phyloP scores from a whole-genome alignment of 352 stramenopile species.

The Globisporangium okanoganense region DNA sequence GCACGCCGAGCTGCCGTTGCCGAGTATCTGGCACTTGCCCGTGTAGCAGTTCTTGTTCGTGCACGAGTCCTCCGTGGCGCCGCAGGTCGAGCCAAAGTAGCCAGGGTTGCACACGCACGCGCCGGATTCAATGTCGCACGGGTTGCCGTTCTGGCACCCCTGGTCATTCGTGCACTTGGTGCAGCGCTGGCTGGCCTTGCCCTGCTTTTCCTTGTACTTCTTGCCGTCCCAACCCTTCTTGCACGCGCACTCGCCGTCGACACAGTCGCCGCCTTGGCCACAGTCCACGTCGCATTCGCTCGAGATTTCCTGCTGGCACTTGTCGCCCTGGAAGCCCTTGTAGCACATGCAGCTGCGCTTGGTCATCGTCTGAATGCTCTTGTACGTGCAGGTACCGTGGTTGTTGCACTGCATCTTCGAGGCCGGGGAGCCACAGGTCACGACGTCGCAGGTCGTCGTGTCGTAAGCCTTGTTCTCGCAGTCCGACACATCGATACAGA shows the following conservation, averaged over 20 bases:
- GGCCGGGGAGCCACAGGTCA: slow-evolving; percentile 31
- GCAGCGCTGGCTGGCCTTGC: slow-evolving; percentile 25
- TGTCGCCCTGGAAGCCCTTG: slow-evolving; percentile 26
- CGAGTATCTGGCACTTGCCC: slow-evolving; percentile 17
- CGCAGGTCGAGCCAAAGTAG: slow-evolving; percentile 29
- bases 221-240: slow-evolving; percentile 34
- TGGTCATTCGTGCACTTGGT: slow-evolving; percentile 34
- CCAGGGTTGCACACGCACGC: slow-evolving; percentile 26
- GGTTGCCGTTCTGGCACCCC: slow-evolving; percentile 30
- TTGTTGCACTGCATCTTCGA: slow-evolving; percentile 57
- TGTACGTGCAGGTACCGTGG: slow-evolving; percentile 74
- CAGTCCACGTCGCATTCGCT: slow-evolving; percentile 36
- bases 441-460: slow-evolving; percentile 25
- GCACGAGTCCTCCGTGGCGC: slow-evolving; percentile 22
- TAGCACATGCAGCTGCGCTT: slow-evolving; percentile 58
- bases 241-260: slow-evolving; percentile 27
- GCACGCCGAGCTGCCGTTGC: slow-evolving; percentile 21
- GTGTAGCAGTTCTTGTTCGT: slow-evolving; percentile 23
- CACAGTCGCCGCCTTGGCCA: slow-evolving; percentile 29
- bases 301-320: slow-evolving; percentile 23
- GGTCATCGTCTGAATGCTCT: slow-evolving; percentile 51
- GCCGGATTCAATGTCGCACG: slow-evolving; percentile 22
- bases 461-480: slow-evolving; percentile 48
- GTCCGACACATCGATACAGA: slow-evolving; percentile 52
- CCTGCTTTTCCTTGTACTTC: slow-evolving; percentile 23